Evolutionary conservation across 345 rosid species (phyloP), one percentile per base, ranked within the genome.

Genomic region (Salix exigua): DNA sequence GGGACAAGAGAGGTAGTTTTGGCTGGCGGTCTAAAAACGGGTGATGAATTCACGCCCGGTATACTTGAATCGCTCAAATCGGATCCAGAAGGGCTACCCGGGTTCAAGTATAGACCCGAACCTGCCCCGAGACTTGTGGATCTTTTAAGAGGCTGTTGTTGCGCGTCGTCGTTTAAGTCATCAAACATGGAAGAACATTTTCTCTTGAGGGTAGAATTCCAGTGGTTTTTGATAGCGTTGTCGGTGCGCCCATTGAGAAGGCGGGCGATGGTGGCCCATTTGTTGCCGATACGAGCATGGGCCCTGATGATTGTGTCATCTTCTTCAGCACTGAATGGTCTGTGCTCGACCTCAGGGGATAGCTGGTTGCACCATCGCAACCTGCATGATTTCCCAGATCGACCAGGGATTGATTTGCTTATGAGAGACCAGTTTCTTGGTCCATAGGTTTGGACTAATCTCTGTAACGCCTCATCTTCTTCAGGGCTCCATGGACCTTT

Each of bases 401-500:
- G 84, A 13, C 99, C 99, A 16, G 99, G 92, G 42, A 95, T 95
- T 30, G 99, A 90, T 81, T 89, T 90, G 88, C 99, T 95, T 31
- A 95, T 95, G 68, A 91, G 74, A 18, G 99, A 89, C 99, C 99
- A 95, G 89, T 93, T 95, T 65, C 97, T 83, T 0, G 99, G 94
- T 12, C 99, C 97, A 71, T 95, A 96, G 58, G 76, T 88, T 16
- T 85, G 88, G 2, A 95, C 97, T 60, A 95, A 83, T 28, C 82
- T 80, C 73, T 85, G 89, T 12, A 95, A 83, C 62, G 90, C 89
- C 30, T 95, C 97, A 69, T 95, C 99, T 77, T 94, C 98, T 67
- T 94, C 94, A 17, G 96, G 95, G 78, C 97, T 94, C 98, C 98
- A 94, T 21, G 97, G 99, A 19, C 99, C 97, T 81, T 89, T 95